phyloP scores from a whole-genome alignment of 768 basidiomycete genomes.

The Neoboletus brunneissimus region DNA sequence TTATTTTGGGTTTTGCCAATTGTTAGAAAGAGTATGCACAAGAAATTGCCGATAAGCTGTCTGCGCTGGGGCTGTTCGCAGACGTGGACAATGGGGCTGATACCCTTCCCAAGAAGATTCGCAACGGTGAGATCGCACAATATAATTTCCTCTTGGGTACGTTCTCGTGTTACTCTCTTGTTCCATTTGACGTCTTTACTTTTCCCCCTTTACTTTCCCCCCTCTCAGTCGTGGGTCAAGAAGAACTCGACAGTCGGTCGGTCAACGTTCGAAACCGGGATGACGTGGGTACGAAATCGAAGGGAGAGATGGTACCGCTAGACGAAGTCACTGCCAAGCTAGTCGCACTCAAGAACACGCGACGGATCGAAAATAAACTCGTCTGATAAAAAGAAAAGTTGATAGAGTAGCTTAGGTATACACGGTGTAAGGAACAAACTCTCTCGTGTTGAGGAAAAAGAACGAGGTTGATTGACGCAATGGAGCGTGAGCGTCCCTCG shows the following conservation, averaged over 20 bases:
- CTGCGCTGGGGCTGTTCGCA: constrained; percentile 71
- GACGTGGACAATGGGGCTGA: constrained; percentile 92
- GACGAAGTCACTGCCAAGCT: constrained; percentile 71
- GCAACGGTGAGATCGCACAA: constrained; percentile 95
- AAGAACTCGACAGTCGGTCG: constrained; percentile 79
- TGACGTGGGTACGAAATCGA: constrained; percentile 82
- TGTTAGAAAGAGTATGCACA: constrained; percentile 84
- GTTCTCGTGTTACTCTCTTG: constrained; percentile 22
- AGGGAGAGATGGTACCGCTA: constrained; percentile 70
- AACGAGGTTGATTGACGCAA: neutral
- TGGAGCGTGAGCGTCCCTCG: neutral
- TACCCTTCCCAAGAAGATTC: constrained; percentile 94
- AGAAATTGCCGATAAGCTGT: constrained; percentile 69
- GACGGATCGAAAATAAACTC: constrained; percentile 54
- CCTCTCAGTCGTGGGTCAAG: constrained; percentile 83
- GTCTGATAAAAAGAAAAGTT: constrained; percentile 14
- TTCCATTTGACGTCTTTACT: neutral
- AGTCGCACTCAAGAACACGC: constrained; percentile 61
- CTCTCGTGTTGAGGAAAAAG: neutral
- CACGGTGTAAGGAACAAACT: neutral
- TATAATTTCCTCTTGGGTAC: constrained; percentile 96
- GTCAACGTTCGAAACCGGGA: constrained; percentile 97
- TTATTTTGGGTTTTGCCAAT: neutral
- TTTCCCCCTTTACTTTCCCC: neutral
- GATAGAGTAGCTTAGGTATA: constrained; percentile 14